phyloP scores from a whole-genome alignment of 192 early-diverging fungal species.

The Coemansia sp. region DNA sequence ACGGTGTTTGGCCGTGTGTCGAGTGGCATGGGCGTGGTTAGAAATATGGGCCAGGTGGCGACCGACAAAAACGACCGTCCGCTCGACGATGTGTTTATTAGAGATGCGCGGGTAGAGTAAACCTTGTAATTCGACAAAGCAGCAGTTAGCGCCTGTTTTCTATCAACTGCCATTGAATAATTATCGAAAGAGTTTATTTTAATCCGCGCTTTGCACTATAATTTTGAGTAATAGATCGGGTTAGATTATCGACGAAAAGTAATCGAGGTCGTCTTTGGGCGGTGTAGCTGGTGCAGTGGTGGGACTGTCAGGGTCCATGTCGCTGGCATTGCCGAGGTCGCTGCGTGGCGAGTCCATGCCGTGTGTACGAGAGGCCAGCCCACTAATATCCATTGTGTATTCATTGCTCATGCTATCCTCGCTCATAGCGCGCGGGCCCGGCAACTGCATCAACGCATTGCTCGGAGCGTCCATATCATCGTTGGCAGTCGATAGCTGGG shows the following conservation, averaged over 20 bases:
- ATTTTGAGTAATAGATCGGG: not conserved
- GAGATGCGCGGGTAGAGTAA: constrained; percentile 2
- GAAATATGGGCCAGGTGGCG: constrained; percentile 69
- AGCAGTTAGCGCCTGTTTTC: too few species aligned
- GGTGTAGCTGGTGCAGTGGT: not conserved
- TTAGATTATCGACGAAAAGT: not conserved
- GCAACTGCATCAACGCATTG: constrained; percentile 21
- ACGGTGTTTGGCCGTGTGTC: constrained; percentile 90
- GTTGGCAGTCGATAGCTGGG: not conserved
- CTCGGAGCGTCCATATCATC: not conserved
- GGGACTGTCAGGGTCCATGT: constrained; percentile 18
- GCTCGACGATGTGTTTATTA: constrained; percentile 22
- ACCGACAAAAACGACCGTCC: constrained; percentile 69
- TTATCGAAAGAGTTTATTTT: too few species aligned
- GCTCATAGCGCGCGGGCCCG: constrained; percentile 7
- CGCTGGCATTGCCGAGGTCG: constrained; percentile 25
- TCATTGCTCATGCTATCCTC: constrained; percentile 7
- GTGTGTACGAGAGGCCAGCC: not conserved
- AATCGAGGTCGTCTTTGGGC: not conserved
- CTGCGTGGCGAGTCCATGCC: constrained; percentile 15
- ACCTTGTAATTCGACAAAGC: not conserved
- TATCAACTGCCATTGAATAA: too few species aligned
- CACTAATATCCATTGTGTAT: not conserved
- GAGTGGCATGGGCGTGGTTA: constrained; percentile 76
- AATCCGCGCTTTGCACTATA: too few species aligned